Base-by-base conservation (phyloP, 192 early-diverging fungal species). In the Coemansia sp. region DNA sequence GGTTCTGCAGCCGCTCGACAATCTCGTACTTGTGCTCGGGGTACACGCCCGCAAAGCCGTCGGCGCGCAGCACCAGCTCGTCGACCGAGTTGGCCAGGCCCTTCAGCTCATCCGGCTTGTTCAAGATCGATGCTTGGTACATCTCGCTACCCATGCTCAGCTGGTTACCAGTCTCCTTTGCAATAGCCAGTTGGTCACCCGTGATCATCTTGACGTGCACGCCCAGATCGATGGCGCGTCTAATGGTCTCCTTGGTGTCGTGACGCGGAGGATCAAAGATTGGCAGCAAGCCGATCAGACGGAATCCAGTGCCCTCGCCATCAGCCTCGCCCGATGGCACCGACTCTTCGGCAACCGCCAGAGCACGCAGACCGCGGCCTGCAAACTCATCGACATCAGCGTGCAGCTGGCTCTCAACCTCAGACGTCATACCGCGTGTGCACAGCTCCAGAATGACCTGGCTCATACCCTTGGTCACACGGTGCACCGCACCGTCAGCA, bases 201-300 rank as follows among this genome's bases (percentile, higher is more conserved):
- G 94, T 96, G 69, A 96, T 92, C 94, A 96, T 96, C 85, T 94
- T 94, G 82, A 96, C 92, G 69, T 89, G 74, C 47, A 91, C 88
- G 75, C 89, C 89, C 38, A 91, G 83, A 56, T 83, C 85, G 64
- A 86, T 83, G 71, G 88, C 88, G 53, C 87, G 88, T 54, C 87
- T 86, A 68, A 91, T 89, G 23, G 89, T 91, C 69, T 91, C 88
- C 83, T 89, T 89, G 71, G 89, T 89, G 69, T 91, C 89, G 58
- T 87, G 85, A 54, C 89, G 87, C 26, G 89, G 89, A 16, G 89
- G 89, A 76, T 91, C 89, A 67, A 87, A 88, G 70, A 91, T 88
- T 37, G 89, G 86, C 57, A 91, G 83, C 60, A 91, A 84, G 52
- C 85, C 89, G 47, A 91, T 82, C 45, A 91, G 80, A 43, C 82